Evolutionary conservation across 2,329 filamentous ascomycete species (phyloP), one percentile per base, ranked within the genome.

Genomic region (Kalmusia sp.): DNA sequence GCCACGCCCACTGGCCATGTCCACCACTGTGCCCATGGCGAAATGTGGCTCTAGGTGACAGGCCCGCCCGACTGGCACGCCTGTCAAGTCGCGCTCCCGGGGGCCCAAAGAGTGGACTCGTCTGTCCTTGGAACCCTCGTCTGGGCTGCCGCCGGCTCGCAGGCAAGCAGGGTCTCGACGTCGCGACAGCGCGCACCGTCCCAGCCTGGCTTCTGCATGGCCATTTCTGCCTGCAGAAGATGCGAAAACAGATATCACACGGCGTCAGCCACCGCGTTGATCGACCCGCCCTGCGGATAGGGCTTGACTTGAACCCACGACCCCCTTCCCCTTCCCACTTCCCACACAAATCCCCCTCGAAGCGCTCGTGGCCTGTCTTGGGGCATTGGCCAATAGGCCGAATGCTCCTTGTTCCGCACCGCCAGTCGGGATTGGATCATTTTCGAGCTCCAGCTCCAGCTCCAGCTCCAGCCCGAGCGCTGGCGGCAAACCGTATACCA

Each of bases 41-140:
- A 64, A 63, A 49, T 65, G 63, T 72, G 69, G 68, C 67, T 68
- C 58, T 51, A 54, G 65, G 55, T 67, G 67, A 65, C 67, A 70
- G 65, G 62, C 67, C 69, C 65, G 58, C 62, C 50, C 52, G 41
- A 54, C 46, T 62, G 66, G 69, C 46, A 68, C 65, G 61, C 67
- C 60, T 67, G 69, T 67, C 66, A 72, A 59, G 11, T 71, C 55
- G 62, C 55, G 59, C 60, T 58, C 61, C 62, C 62, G 66, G 59
- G 60, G 17, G 43, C 35, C 50, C 43, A 35, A 27, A 27, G 30
- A 46, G 31, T 22, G n/a, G 43, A 34, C 31, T 35, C 28, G 41
- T 19, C 34, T 24, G 43, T 31, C 33, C 46, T 33, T 46, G 31
- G 51, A 39, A 15, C 52, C 8, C 34, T 35, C 33, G 37, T 27